These are phyloP conservation scores for Chytridium lagenaria DNA, from an alignment of 371 early-diverging fungal species.

Conservation along the genomic window DNA sequence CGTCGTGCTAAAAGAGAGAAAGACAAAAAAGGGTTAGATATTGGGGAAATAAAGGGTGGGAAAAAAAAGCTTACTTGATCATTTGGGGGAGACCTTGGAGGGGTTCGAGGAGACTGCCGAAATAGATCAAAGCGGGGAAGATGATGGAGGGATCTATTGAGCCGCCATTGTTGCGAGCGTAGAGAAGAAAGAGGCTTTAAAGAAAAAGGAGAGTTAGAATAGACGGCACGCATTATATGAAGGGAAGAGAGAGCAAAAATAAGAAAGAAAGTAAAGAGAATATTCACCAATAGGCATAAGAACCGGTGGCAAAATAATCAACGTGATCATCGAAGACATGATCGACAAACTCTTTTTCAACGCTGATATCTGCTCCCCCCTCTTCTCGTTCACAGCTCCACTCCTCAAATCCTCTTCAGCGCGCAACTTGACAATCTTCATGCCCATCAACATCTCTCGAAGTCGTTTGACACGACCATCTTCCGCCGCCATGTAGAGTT, in stretches of 20 bases:
- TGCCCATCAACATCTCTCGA: constrained; percentile 38
- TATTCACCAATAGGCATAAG: constrained; percentile 24
- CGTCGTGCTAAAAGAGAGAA: neutral
- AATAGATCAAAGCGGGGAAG: constrained; percentile 29
- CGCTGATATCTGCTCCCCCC: constrained; percentile 22
- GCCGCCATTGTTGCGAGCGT: constrained; percentile 17
- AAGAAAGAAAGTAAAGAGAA: constrained; percentile 15
- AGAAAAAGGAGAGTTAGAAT: constrained; percentile 14
- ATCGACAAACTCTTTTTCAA: constrained; percentile 15
- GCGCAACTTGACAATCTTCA: neutral
- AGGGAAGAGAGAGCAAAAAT: constrained; percentile 21
- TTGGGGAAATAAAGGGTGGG: constrained; percentile 36
- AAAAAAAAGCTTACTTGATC: constrained; percentile 41
- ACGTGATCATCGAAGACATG: constrained; percentile 30
- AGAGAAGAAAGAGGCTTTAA: constrained; percentile 28
- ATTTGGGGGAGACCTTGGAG: constrained; percentile 34
- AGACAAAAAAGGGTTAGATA: neutral
- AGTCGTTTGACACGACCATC: constrained; percentile 41
- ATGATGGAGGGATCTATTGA: constrained; percentile 9
- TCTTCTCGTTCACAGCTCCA: constrained; percentile 13
- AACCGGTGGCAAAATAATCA: constrained; percentile 23
- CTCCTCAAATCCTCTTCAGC: neutral
- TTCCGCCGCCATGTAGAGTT: constrained; percentile 17
- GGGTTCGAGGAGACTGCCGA: constrained; percentile 23
- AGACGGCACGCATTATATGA: constrained; percentile 32